phyloP scores from a whole-genome alignment of 306 rosid genomes.

The Vigna hirtella region DNA sequence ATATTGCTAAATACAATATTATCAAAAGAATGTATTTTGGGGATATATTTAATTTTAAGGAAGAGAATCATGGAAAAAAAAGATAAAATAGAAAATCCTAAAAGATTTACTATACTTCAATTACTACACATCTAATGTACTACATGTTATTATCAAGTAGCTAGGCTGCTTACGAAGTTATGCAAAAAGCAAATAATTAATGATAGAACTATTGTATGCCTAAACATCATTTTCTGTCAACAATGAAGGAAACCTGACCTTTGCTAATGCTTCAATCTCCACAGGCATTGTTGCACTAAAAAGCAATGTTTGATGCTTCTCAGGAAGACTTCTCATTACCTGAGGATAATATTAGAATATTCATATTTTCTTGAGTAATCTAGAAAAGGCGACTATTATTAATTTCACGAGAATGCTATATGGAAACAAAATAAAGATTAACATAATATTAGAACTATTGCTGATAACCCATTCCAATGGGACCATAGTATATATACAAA shows the following conservation, averaged over 20 bases:
- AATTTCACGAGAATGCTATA: neutral
- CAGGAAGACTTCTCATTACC: slow-evolving; percentile 84
- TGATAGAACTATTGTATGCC: slow-evolving; percentile 16
- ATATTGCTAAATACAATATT: slow-evolving; percentile 21
- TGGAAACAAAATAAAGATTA: slow-evolving; percentile 14
- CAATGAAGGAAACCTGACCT: slow-evolving; percentile 54
- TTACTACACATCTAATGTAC: slow-evolving; percentile 3
- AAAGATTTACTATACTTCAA: slow-evolving; percentile 4
- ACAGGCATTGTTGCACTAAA: slow-evolving; percentile 94
- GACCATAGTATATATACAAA: slow-evolving; percentile 8
- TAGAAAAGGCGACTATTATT: neutral
- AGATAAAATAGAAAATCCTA: neutral
- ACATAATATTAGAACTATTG: neutral
- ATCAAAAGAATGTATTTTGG: neutral
- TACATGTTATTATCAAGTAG: slow-evolving; percentile 30
- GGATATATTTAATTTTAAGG: slow-evolving; percentile 4
- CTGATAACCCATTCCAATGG: neutral
- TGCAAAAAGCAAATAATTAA: slow-evolving; percentile 25
- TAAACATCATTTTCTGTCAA: slow-evolving; percentile 9
- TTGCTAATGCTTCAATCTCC: slow-evolving; percentile 85
- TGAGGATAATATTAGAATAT: slow-evolving; percentile 46
- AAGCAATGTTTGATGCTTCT: slow-evolving; percentile 83
- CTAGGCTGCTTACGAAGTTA: neutral
- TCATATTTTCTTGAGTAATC: slow-evolving; percentile 35
- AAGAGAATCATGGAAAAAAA: neutral